Percentiles rank a stretch among this genome's conserved stretches.
These are phyloP conservation scores for Globisporangium alternatum DNA, from an alignment of 352 stramenopile genomes.

Conservation along the genomic window DNA sequence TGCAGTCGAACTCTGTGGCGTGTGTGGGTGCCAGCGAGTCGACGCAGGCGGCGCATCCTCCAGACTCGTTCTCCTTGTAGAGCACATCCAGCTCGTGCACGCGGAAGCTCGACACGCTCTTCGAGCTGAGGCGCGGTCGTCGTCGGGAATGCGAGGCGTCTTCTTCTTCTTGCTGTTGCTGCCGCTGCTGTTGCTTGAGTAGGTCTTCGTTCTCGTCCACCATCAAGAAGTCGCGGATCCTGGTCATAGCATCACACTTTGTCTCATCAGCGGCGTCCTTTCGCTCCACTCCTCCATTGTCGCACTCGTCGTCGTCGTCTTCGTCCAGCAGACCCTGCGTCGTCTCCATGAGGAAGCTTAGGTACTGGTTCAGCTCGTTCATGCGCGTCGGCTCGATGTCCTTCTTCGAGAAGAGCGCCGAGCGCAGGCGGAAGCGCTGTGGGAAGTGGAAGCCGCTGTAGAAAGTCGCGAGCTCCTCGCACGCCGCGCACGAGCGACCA, in stretches of 20 bases:
- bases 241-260: slow-evolving; percentile 39
- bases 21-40: slow-evolving; percentile 4
- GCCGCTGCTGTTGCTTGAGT: slow-evolving; percentile 8
- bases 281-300: not conserved
- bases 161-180: not conserved
- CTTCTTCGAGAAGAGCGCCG: slow-evolving; percentile 43
- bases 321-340: slow-evolving; percentile 62
- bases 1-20: slow-evolving; percentile 24
- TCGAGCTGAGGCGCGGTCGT: slow-evolving; percentile 25
- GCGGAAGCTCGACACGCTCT: slow-evolving; percentile 47
- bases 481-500: slow-evolving; percentile 32
- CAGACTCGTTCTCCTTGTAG: slow-evolving; percentile 28
- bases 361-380: slow-evolving; percentile 60
- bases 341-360: slow-evolving; percentile 63
- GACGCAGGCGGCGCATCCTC: not conserved
- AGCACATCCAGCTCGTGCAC: slow-evolving; percentile 59
- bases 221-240: slow-evolving; percentile 67
- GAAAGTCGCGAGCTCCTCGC: slow-evolving; percentile 46
- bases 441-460: slow-evolving; percentile 47
- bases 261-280: slow-evolving; percentile 14
- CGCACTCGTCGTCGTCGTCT: slow-evolving; percentile 41
- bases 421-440: slow-evolving; percentile 50
- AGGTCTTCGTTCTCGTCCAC: slow-evolving; percentile 41
- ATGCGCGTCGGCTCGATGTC: slow-evolving; percentile 55
- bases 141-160: slow-evolving; percentile 11